Percentiles rank a stretch among this genome's conserved stretches.
Conservation (phyloP, 768 basidiomycete species). For the Coprinopsis sp. region DNA sequence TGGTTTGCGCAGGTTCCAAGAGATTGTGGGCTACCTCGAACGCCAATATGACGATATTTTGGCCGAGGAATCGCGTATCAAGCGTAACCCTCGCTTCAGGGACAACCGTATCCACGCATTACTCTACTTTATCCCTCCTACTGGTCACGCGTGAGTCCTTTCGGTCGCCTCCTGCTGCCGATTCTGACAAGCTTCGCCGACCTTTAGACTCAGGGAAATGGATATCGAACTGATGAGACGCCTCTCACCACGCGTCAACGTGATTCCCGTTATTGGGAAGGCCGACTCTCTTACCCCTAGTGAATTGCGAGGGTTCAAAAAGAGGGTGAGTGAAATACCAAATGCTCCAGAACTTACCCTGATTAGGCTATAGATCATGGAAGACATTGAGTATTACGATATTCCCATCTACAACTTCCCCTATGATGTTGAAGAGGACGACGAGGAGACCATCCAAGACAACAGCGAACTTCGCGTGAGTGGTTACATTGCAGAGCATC, state of each 20-base stretch:
- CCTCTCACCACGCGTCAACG: slow-evolving; percentile 95
- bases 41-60: slow-evolving; percentile 99
- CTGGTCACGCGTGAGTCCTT: slow-evolving; percentile 84
- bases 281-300: slow-evolving; percentile 91
- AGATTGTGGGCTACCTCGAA: slow-evolving; percentile 95
- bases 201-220: slow-evolving; percentile 64
- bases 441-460: slow-evolving; percentile 97
- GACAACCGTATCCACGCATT: slow-evolving; percentile 97
- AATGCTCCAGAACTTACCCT: no score
- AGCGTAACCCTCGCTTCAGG: slow-evolving; percentile 98
- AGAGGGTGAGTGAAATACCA: slow-evolving; percentile 51
- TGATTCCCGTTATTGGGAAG: slow-evolving; percentile 97
- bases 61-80: slow-evolving; percentile 97
- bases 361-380: slow-evolving; percentile 75
- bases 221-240: slow-evolving; percentile 99
- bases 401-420: slow-evolving; percentile 99
- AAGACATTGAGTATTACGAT: slow-evolving; percentile 97
- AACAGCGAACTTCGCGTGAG: slow-evolving; percentile 90
- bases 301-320: slow-evolving; percentile 94
- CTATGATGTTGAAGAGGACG: slow-evolving; percentile 98
- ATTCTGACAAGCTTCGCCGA: slow-evolving; percentile 3
- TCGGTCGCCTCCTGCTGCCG: not conserved
- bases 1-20: slow-evolving; percentile 69
- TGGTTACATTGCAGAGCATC: slow-evolving; percentile 6
- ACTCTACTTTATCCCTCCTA: slow-evolving; percentile 97